phyloP scores from a whole-genome alignment of 768 basidiomycete genomes.

The Lactarius hengduanensis region DNA sequence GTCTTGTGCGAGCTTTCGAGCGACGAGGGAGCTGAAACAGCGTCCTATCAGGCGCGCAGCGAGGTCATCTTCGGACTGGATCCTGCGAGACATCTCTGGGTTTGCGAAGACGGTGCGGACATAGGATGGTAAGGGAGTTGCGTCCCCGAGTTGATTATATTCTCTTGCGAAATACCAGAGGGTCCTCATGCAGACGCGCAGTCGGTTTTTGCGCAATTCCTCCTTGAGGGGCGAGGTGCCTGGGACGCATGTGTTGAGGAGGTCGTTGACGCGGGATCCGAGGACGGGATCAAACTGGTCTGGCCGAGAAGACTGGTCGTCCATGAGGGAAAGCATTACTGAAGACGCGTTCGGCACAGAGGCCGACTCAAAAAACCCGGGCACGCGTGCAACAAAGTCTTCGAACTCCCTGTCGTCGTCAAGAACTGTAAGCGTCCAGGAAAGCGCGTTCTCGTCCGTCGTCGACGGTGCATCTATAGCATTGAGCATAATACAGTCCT shows the following conservation, averaged over 20 bases:
- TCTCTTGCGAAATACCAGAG: slow-evolving; percentile 12
- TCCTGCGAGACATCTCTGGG: not conserved
- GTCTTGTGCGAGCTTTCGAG: not conserved
- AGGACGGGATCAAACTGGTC: slow-evolving; percentile 6
- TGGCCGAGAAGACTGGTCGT: no score
- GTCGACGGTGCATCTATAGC: not conserved
- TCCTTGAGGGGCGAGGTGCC: slow-evolving; percentile 4
- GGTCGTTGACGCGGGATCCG: slow-evolving; percentile 8
- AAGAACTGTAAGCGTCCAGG: slow-evolving; percentile 16
- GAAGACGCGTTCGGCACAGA: not conserved
- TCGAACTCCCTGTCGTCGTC: slow-evolving; percentile 10
- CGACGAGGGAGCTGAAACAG: slow-evolving; percentile 3
- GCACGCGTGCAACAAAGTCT: slow-evolving; percentile 12
- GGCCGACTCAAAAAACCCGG: slow-evolving; percentile 9
- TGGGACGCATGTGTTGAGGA: slow-evolving; percentile 10
- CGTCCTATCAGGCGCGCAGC: not conserved
- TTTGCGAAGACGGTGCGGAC: not conserved
- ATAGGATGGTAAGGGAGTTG: not conserved
- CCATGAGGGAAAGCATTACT: not conserved
- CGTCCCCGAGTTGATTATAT: not conserved
- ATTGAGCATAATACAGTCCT: not conserved
- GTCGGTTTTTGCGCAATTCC: not conserved
- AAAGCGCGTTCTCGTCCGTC: slow-evolving; percentile 1
- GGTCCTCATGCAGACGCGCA: slow-evolving; percentile 3
- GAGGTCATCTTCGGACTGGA: not conserved